These are phyloP conservation scores for Colletotrichum tofieldiae DNA, from an alignment of 2,329 filamentous ascomycete genomes.

Conservation along the genomic window DNA sequence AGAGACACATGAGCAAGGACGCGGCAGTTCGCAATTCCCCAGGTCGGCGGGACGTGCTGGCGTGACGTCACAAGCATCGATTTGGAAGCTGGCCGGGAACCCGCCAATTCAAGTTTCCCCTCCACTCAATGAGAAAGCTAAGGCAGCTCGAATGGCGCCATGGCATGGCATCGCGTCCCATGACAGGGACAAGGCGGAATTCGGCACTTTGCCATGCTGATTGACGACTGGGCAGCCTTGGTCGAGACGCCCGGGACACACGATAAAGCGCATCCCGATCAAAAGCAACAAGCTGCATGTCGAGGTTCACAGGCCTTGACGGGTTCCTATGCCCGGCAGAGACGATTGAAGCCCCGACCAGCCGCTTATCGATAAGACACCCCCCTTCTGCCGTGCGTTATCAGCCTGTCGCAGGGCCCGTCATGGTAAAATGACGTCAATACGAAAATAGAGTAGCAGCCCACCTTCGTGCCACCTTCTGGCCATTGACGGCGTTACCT, in stretches of 20 bases:
- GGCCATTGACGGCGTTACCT: constrained; percentile 24
- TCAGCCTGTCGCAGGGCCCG: background rate
- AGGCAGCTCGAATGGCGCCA: constrained; percentile 23
- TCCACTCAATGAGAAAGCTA: background rate
- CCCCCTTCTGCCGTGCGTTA: background rate
- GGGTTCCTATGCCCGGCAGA: too few relatives aligned
- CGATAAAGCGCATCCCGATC: background rate
- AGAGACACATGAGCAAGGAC: background rate
- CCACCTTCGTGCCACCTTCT: constrained; percentile 10
- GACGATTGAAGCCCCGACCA: background rate
- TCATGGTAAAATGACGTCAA: constrained; percentile 25
- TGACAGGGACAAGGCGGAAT: constrained; percentile 29
- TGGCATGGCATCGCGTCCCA: background rate
- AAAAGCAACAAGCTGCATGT: constrained; percentile 10
- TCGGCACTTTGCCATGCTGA: constrained; percentile 29
- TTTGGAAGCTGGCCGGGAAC: background rate
- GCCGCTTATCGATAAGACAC: constrained; percentile 14
- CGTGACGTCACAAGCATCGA: constrained; percentile 7
- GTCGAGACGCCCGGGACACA: background rate
- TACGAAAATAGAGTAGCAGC: constrained; percentile 20
- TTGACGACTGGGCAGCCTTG: constrained; percentile 8
- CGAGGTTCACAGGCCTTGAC: background rate
- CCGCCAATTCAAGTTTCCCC: background rate
- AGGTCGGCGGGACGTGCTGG: background rate
- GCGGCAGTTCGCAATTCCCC: background rate